Evolutionary conservation across 169 alveolate species (phyloP), one percentile per base, ranked within the genome.

Genomic region (Pseudocohnilembus persalinus): DNA sequence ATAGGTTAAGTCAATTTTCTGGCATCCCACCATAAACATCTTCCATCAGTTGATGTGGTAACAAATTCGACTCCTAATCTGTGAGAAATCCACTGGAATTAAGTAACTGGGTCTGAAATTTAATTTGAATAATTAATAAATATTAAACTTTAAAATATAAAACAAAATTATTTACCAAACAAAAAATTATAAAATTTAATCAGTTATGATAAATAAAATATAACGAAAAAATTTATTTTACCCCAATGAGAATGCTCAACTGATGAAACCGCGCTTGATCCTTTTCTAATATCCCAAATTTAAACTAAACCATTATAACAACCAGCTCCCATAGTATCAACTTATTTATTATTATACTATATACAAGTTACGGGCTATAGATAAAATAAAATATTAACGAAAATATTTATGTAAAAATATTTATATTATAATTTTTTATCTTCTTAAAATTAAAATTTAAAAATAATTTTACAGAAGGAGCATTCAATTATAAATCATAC

Each of bases 11-110:
- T 92, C 24, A 95, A 93, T 83, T 94, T 96, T 83, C 97, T 92
- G 73, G 92, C 89, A 87, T 97, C 98, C 98, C 99, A 97, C 98
- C 98, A 97, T 65, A 96, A 88, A 31, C 96, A 92, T 80, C 97
- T 87, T 31, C 99, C 99, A 82, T 97, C 99, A 20, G 98, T 95
- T 29, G 98, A 94, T 26, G 97, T 91, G 4, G 98, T 92, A 32
- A 95, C 98, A 87, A 95, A 96, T 85, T 97, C 99, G 81, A 93
- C 94, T 86, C 98, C 97, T 29, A 98, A 92, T 89, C 96, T 96
- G 31, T 97, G 95, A 82, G 95, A 95, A 65, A 96, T 94, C 99
- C 99, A 97, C 77, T 90, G 93, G 86, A 97, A 92, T 88, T 96
- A 98, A 81, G 96, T 95, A 76, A 97, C 98, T 35, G 99, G 98